Base-by-base conservation (phyloP, 192 early-diverging fungal species). In the Backusella psychrophila region DNA sequence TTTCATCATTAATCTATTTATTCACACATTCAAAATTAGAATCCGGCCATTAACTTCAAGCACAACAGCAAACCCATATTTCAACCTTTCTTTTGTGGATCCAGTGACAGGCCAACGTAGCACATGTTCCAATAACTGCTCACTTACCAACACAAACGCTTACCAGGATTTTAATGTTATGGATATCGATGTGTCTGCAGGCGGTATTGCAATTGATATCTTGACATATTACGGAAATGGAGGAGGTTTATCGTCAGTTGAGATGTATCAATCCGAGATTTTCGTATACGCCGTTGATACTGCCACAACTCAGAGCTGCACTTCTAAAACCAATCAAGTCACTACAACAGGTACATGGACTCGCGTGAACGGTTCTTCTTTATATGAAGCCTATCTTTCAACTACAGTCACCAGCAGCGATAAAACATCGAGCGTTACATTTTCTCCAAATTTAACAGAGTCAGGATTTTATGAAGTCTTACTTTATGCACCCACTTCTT, bases 141-240 rank as follows among this genome's bases (percentile, higher is more conserved):
- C 36, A 17, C 70, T 72, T 31, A 17, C 31, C 9, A 39, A 49
- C 12, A 63, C 56, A 4, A 63, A 63, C 9, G 23, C 26, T 23
- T 81, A 73, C 36, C 81, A 84, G 63, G 83, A 83, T 52, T 88
- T 84, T 42, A 52, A 75, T 8, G 77, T 88, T 6, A 76, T 77
- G 3, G 69, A 15, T 12, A 81, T 81, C 19, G 72, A 69, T 17
- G 74, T 84, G 21, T 75, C 89, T 71, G 81, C 82, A 63, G 56
- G 56, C 26, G 91, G 87, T 11, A 69, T 89, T 21, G 84, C 81
- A 52, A 78, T 94, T 53, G 85, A 88, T 15, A 73, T 82, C 33
- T 34, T 6, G n/a, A 75, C 77, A 11, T 82, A 77, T 77, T 82
- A 82, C 41, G 81, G 81, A 8, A 29, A 53, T 1, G 77, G 81